These are phyloP conservation scores for Coemansia sp. DNA, from an alignment of 192 early-diverging fungal genomes.

Conservation along the genomic window DNA sequence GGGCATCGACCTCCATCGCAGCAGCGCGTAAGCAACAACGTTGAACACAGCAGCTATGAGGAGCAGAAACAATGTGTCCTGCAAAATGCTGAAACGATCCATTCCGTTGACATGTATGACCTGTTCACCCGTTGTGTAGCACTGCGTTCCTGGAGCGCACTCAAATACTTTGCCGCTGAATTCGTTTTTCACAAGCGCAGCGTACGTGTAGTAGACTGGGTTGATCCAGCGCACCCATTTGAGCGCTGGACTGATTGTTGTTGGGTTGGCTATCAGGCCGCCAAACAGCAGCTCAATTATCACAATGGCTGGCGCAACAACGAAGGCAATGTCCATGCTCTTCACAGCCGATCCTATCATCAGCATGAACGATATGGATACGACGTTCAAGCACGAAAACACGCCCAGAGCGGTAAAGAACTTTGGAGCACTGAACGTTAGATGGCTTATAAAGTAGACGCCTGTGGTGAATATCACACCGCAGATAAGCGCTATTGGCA, in stretches of 20 bases:
- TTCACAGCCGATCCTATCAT: constrained; percentile 44
- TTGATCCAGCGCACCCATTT: constrained; percentile 56
- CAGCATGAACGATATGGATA: constrained; percentile 49
- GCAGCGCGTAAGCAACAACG: constrained; percentile 32
- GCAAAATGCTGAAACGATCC: constrained; percentile 37
- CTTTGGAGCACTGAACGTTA: constrained; percentile 34
- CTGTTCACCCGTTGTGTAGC: constrained; percentile 39
- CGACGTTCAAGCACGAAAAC: constrained; percentile 39
- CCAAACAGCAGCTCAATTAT: constrained; percentile 53
- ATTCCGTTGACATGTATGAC: constrained; percentile 43
- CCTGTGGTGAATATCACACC: constrained; percentile 38
- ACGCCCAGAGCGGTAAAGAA: constrained; percentile 45
- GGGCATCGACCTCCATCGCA: constrained; percentile 55
- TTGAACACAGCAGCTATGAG: constrained; percentile 31
- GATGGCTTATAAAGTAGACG: constrained; percentile 49
- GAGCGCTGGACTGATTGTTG: constrained; percentile 42
- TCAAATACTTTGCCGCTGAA: constrained; percentile 38
- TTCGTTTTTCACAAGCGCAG: constrained; percentile 52
- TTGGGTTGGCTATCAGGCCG: constrained; percentile 50
- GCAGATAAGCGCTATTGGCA: constrained; percentile 41
- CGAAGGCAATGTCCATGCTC: constrained; percentile 44
- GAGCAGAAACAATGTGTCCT: constrained; percentile 28
- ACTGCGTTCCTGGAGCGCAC: constrained; percentile 25
- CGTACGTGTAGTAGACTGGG: constrained; percentile 47
- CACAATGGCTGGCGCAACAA: constrained; percentile 43